Percentiles rank a stretch among this genome's conserved stretches.
Conservation (phyloP, 2,329 filamentous ascomycete genomes). For the Fusarium duplospermum region DNA sequence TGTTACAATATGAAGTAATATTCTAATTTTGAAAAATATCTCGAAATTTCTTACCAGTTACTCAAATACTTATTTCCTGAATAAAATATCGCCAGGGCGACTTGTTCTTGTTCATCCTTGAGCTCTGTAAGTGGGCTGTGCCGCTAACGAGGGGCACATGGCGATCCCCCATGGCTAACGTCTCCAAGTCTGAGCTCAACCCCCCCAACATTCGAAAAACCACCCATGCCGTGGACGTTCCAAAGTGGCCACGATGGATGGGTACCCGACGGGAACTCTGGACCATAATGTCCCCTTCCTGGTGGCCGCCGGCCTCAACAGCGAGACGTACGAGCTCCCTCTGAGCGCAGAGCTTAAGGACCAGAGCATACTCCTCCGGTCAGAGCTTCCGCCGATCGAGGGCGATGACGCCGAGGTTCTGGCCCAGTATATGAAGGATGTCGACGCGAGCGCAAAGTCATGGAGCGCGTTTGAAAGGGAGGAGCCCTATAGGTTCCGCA, state of each 20-base stretch:
- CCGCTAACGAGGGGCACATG: conserved; percentile 43
- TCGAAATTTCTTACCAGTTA: not conserved
- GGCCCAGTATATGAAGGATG: conserved; percentile 72
- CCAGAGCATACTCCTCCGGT: conserved; percentile 72
- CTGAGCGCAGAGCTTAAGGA: conserved; percentile 66
- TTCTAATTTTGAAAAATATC: not conserved
- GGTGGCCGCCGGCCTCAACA: conserved; percentile 79
- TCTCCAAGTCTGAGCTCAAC: conserved; percentile 30
- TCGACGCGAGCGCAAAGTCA: conserved; percentile 72
- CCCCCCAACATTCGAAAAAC: conserved; percentile 27
- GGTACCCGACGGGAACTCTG: conserved; percentile 82
- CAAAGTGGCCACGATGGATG: conserved; percentile 71
- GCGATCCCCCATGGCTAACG: conserved; percentile 34
- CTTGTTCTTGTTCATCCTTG: conserved; percentile 5
- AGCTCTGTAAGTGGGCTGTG: conserved; percentile 41
- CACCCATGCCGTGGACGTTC: conserved; percentile 36
- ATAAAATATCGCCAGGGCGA: not conserved
- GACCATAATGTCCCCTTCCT: conserved; percentile 89
- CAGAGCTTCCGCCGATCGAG: conserved; percentile 76
- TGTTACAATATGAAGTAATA: not conserved
- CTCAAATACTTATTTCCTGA: not conserved
- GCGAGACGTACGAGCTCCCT: conserved; percentile 54
- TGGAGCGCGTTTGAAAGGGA: conserved; percentile 73
- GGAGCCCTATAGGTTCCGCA: conserved; percentile 70
- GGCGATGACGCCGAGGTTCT: conserved; percentile 74